Percentiles rank a stretch among this genome's conserved stretches.
Conservation (phyloP, 768 basidiomycete genomes). For the Boletellus emodensis region DNA sequence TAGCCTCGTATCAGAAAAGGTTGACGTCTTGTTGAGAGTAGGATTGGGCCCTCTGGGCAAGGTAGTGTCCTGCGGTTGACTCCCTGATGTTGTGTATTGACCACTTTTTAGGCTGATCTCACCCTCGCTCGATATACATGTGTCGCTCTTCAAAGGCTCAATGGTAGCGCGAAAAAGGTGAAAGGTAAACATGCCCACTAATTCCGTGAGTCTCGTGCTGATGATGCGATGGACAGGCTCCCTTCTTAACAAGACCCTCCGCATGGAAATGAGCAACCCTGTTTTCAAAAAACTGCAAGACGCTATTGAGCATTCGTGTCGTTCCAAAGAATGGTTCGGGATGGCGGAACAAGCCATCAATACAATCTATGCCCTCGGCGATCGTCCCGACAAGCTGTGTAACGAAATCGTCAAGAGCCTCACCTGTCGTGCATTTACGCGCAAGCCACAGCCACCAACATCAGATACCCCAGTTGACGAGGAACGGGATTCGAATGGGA, state of each 20-base stretch:
- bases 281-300: conserved; percentile 83
- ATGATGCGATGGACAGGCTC: conserved; percentile 54
- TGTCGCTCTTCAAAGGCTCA: conserved; percentile 85
- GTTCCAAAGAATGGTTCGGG: conserved; percentile 92
- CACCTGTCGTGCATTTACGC: conserved; percentile 65
- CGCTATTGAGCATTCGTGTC: conserved; percentile 73
- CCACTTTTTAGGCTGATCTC: conserved; percentile 62
- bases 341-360: conserved; percentile 97
- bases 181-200: conserved; percentile 56
- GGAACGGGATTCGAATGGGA: conserved; percentile 44
- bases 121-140: conserved; percentile 92
- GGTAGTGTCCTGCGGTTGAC: conserved; percentile 39
- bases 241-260: conserved; percentile 77
- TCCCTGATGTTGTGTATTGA: neutral
- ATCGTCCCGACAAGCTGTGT: conserved; percentile 87
- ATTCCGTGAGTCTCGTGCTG: neutral
- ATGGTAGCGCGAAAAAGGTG: conserved; percentile 94
- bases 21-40: conserved; percentile 80
- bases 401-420: conserved; percentile 77
- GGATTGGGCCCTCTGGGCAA: conserved; percentile 83
- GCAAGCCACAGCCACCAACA: conserved; percentile 15
- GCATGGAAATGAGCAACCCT: conserved; percentile 81
- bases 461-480: conserved; percentile 4
- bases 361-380: conserved; percentile 90
- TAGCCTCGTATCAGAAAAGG: conserved; percentile 74